phyloP scores from a whole-genome alignment of 352 stramenopile genomes.

The Peronospora belbahrii region DNA sequence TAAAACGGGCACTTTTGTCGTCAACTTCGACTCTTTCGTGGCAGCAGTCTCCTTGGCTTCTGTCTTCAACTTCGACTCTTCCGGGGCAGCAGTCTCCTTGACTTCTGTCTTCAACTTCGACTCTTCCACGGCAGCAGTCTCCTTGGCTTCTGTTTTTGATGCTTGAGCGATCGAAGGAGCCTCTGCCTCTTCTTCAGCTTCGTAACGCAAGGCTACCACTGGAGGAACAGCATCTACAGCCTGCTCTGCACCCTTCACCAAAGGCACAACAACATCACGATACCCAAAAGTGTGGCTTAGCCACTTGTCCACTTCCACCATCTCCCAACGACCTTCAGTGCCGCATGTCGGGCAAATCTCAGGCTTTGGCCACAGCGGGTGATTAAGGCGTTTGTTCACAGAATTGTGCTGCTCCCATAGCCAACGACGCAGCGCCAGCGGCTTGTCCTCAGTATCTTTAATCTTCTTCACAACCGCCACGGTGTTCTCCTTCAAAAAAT shows the following conservation, averaged over 20 bases:
- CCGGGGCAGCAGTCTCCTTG: constrained; percentile 5
- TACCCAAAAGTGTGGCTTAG: constrained; percentile 55
- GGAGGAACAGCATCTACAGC: constrained; percentile 15
- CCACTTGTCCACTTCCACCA: constrained; percentile 74
- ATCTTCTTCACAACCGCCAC: constrained; percentile 61
- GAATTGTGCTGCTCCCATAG: constrained; percentile 83
- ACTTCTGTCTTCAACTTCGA: not conserved
- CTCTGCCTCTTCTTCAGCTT: constrained; percentile 13
- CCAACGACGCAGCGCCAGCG: constrained; percentile 59
- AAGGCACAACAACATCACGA: constrained; percentile 42
- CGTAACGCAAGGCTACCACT: constrained; percentile 13
- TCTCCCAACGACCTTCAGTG: constrained; percentile 44
- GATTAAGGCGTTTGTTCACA: constrained; percentile 69
- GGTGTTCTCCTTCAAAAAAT: constrained; percentile 75
- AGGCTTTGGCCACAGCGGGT: constrained; percentile 71
- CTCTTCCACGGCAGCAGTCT: constrained; percentile 1
- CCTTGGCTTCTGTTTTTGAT: constrained; percentile 1
- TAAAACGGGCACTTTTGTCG: constrained; percentile 5
- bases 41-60: constrained; percentile 9
- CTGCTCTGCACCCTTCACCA: constrained; percentile 20
- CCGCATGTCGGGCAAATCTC: constrained; percentile 66
- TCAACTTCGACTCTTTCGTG: constrained; percentile 3
- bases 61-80: constrained; percentile 2
- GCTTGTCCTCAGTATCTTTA: constrained; percentile 56
- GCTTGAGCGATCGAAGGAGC: constrained; percentile 3